These are phyloP conservation scores for Triticum monococcum DNA, from an alignment of 176 grass and related monocot genomes.

Conservation along the genomic window DNA sequence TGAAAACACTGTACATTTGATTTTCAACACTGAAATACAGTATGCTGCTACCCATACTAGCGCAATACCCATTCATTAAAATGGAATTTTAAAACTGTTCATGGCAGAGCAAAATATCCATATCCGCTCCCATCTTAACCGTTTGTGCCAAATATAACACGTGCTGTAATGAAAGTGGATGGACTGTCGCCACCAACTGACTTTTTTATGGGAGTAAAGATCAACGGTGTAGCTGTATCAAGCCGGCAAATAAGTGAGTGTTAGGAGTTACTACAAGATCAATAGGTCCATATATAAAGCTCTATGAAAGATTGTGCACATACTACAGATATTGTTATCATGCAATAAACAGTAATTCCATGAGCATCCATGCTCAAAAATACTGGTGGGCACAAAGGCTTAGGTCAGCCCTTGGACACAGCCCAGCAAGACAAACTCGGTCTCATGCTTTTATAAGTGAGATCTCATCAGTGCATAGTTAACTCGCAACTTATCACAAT, in stretches of 20 bases:
- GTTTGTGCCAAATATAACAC: background rate
- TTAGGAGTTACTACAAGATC: background rate
- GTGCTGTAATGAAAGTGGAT: background rate
- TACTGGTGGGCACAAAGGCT: no score
- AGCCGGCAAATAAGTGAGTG: conserved; percentile 19
- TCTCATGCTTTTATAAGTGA: background rate
- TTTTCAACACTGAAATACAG: conserved; percentile 11
- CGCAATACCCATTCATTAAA: background rate
- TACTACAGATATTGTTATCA: no score
- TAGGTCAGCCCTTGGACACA: background rate
- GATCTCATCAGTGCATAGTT: conserved; percentile 2
- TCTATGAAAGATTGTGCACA: background rate
- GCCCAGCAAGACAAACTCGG: background rate
- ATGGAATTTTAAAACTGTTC: background rate
- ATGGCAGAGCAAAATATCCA: background rate
- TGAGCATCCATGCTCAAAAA: no score
- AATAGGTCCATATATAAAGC: background rate
- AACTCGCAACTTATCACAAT: background rate
- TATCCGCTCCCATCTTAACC: background rate
- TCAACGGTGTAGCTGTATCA: background rate
- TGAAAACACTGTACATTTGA: background rate
- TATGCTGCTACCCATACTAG: background rate
- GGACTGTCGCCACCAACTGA: background rate
- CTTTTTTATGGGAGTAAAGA: background rate
- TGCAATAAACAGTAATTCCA: no score